Conservation (phyloP, 2,329 filamentous ascomycete species). For the Phaeosphaeria sp. region DNA sequence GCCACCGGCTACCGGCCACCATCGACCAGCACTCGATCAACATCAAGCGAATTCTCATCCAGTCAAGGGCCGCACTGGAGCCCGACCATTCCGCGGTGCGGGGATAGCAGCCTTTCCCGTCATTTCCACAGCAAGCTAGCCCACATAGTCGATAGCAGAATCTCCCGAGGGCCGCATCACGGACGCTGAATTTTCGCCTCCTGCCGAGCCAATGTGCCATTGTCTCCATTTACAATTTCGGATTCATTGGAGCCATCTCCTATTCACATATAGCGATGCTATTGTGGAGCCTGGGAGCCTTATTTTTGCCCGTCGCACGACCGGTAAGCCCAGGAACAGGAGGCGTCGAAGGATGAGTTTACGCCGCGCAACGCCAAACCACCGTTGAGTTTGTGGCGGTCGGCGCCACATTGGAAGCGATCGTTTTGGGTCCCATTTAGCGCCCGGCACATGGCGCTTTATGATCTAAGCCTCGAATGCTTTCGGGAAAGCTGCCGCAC, state of each 20-base stretch:
- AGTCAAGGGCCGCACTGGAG: constrained; percentile 5
- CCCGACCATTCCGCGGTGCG: constrained; percentile 6
- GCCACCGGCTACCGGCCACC: not conserved
- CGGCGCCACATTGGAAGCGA: not conserved
- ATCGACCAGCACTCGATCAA: not conserved
- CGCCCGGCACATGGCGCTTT: not conserved
- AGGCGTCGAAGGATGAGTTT: not conserved
- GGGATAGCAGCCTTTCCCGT: constrained; percentile 12
- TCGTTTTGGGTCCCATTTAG: not conserved
- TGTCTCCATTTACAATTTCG: constrained; percentile 19
- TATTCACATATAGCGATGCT: constrained; percentile 9
- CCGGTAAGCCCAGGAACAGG: constrained; percentile 7
- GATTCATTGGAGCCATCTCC: constrained; percentile 8
- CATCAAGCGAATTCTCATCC: not conserved
- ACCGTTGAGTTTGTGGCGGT: constrained; percentile 1
- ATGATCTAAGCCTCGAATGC: not conserved
- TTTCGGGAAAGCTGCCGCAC: not conserved
- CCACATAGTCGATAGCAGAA: constrained; percentile 20
- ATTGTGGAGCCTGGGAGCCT: constrained; percentile 12
- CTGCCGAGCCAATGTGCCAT: constrained; percentile 5
- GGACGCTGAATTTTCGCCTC: not conserved
- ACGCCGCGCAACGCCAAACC: constrained; percentile 11
- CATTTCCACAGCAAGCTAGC: constrained; percentile 7
- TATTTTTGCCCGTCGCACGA: constrained; percentile 9
- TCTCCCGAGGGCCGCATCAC: not conserved